phyloP scores from a whole-genome alignment of 176 grass and related monocot species.

The Zea luxurians region DNA sequence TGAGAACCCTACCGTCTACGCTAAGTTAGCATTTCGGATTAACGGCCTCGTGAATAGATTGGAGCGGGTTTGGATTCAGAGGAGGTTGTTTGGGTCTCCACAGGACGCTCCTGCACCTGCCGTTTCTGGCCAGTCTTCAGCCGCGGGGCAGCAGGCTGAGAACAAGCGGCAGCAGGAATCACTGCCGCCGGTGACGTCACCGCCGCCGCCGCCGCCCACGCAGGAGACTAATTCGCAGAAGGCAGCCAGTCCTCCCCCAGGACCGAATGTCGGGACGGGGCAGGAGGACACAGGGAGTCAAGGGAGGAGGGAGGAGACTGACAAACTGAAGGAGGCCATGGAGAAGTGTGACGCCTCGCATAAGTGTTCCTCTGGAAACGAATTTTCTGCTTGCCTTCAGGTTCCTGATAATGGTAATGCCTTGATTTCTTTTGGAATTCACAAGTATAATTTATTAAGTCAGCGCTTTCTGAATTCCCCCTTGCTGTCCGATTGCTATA shows the following conservation, averaged over 20 bases:
- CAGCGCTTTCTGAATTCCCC: neutral
- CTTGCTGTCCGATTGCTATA: neutral
- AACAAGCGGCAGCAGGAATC: slow-evolving; percentile 8
- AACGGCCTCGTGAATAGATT: neutral
- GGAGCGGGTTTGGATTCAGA: neutral
- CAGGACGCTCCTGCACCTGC: slow-evolving; percentile 33
- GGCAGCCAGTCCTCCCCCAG: neutral
- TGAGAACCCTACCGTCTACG: neutral
- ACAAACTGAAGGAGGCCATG: neutral
- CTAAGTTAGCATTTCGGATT: neutral
- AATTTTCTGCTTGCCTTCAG: slow-evolving; percentile 44
- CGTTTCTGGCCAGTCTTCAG: neutral
- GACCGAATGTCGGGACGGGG: slow-evolving; percentile 8
- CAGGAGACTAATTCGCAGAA: neutral
- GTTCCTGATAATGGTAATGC: slow-evolving; percentile 38
- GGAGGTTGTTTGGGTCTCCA: slow-evolving; percentile 9
- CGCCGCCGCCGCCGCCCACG: neutral
- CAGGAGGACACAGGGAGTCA: slow-evolving; percentile 1
- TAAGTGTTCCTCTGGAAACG: neutral
- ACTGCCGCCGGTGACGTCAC: neutral
- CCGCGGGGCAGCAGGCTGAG: slow-evolving; percentile 10
- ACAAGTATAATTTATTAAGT: neutral
- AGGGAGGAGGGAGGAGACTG: neutral
- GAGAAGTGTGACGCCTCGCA: slow-evolving; percentile 10
- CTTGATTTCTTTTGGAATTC: neutral